These are phyloP conservation scores for Aulographum hederae DNA, from an alignment of 2,329 filamentous ascomycete genomes.

Conservation along the genomic window DNA sequence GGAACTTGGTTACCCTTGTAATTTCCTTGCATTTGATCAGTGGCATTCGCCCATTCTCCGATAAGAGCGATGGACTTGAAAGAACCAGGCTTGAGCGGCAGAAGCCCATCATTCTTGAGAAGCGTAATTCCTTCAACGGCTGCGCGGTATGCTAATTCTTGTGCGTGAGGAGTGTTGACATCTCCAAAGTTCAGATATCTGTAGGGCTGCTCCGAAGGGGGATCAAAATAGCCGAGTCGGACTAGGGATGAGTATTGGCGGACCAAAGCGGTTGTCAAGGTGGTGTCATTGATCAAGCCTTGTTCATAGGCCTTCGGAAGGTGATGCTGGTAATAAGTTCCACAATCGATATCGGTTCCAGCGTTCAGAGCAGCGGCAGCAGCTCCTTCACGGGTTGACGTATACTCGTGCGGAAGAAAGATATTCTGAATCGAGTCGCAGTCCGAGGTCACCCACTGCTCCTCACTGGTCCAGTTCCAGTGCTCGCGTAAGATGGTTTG, in stretches of 20 bases:
- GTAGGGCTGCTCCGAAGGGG: conserved; percentile 25
- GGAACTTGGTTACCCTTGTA: conserved; percentile 40
- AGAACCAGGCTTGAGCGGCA: conserved; percentile 22
- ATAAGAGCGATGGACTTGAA: conserved; percentile 31
- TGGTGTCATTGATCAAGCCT: conserved; percentile 24
- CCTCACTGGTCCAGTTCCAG: conserved; percentile 43
- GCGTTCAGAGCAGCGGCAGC: conserved; percentile 30
- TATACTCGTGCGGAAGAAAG: conserved; percentile 28
- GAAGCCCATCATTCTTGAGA: conserved; percentile 32
- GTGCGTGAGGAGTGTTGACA: conserved; percentile 35
- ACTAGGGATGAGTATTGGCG: conserved; percentile 37
- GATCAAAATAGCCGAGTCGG: conserved; percentile 39
- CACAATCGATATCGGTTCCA: conserved; percentile 36
- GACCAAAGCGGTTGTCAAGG: conserved; percentile 29
- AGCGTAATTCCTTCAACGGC: conserved; percentile 27
- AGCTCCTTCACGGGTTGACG: conserved; percentile 24
- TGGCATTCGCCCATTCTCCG: conserved; percentile 38
- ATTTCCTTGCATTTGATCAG: conserved; percentile 38
- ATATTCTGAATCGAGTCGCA: conserved; percentile 46
- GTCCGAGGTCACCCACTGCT: conserved; percentile 46
- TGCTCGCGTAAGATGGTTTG: conserved; percentile 44
- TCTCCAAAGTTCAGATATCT: conserved; percentile 34
- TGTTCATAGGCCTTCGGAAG: conserved; percentile 24
- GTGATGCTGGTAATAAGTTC: conserved; percentile 27
- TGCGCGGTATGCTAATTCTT: conserved; percentile 37